Conservation (phyloP, 208 protist species). For the Herpetomonas tarakana region DNA sequence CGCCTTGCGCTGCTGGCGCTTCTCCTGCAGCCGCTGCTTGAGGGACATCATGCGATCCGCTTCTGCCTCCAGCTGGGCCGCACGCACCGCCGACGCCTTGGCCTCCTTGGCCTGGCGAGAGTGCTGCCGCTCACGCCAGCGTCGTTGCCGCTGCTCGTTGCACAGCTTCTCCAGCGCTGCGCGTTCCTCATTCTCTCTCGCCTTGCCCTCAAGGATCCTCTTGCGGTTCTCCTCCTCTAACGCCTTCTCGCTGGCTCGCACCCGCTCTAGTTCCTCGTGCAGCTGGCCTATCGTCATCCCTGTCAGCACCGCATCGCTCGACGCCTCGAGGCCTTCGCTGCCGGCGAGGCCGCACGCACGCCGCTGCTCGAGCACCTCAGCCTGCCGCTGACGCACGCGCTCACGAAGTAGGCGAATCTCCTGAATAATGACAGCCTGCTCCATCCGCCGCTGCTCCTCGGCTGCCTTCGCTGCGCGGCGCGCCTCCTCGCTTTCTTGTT, state of each 20-base stretch:
- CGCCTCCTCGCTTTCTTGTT: slow-evolving; percentile 32
- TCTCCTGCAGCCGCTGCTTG: slow-evolving; percentile 16
- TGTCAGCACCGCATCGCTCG: slow-evolving; percentile 14
- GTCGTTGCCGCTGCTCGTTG: not conserved
- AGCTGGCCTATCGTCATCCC: slow-evolving; percentile 27
- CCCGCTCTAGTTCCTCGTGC: slow-evolving; percentile 15
- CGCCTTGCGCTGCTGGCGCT: slow-evolving; percentile 14
- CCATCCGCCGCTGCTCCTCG: slow-evolving; percentile 26
- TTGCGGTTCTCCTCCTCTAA: slow-evolving; percentile 27
- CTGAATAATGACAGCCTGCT: slow-evolving; percentile 55
- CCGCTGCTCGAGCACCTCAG: slow-evolving; percentile 17
- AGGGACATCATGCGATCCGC: slow-evolving; percentile 13
- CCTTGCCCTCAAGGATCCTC: slow-evolving; percentile 13
- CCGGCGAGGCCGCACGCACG: slow-evolving; percentile 8
- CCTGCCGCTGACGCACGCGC: slow-evolving; percentile 36
- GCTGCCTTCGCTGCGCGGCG: slow-evolving; percentile 29
- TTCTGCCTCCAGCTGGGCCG: slow-evolving; percentile 4
- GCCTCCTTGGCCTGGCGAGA: not conserved
- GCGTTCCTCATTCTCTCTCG: slow-evolving; percentile 3
- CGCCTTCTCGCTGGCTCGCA: slow-evolving; percentile 14
- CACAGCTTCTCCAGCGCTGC: not conserved
- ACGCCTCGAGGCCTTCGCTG: no score
- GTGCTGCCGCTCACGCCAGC: slow-evolving; percentile 19
- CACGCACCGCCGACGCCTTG: not conserved
- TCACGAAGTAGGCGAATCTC: slow-evolving; percentile 53